A percentile compares a stretch with the other conserved stretches of the same genome.
Evolutionary conservation across 306 rosid species (phyloP).

Genomic region (Albizia julibrissin): DNA sequence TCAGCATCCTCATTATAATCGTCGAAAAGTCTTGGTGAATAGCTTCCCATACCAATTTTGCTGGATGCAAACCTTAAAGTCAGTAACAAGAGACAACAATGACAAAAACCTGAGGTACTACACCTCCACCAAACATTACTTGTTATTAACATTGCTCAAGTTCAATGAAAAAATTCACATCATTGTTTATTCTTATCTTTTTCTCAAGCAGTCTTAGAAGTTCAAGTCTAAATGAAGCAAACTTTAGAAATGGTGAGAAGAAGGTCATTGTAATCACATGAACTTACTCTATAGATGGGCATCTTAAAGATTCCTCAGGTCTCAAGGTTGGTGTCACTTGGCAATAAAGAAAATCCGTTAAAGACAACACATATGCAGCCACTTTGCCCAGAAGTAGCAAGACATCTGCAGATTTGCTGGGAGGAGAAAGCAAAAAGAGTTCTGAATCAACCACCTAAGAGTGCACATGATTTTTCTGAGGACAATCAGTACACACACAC

Average conservation of each 20-base stretch:
- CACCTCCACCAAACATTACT: conserved; percentile 25
- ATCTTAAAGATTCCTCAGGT: conserved; percentile 46
- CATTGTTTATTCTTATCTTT: conserved; percentile 4
- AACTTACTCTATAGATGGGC: conserved; percentile 67
- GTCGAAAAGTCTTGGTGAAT: conserved; percentile 23
- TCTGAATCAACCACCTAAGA: conserved; percentile 44
- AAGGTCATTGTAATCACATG: conserved; percentile 19
- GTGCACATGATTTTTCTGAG: background rate
- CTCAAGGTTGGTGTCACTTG: conserved; percentile 60
- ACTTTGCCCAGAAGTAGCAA: conserved; percentile 71
- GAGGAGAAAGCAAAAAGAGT: conserved; percentile 37
- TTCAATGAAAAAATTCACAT: conserved; percentile 1
- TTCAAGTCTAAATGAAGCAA: background rate
- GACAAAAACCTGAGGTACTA: conserved; percentile 13
- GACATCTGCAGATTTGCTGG: conserved; percentile 86
- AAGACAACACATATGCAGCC: conserved; percentile 71
- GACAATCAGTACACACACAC: conserved; percentile 3
- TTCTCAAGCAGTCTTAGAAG: conserved; percentile 11
- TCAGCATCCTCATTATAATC: conserved; percentile 46
- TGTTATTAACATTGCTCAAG: background rate
- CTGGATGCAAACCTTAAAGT: conserved; percentile 41
- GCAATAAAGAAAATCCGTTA: conserved; percentile 82
- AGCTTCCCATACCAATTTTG: conserved; percentile 29
- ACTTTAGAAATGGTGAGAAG: background rate
- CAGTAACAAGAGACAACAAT: conserved; percentile 26